phyloP scores from a whole-genome alignment of 257 asterid genomes.

The Craterostigma plantagineum region DNA sequence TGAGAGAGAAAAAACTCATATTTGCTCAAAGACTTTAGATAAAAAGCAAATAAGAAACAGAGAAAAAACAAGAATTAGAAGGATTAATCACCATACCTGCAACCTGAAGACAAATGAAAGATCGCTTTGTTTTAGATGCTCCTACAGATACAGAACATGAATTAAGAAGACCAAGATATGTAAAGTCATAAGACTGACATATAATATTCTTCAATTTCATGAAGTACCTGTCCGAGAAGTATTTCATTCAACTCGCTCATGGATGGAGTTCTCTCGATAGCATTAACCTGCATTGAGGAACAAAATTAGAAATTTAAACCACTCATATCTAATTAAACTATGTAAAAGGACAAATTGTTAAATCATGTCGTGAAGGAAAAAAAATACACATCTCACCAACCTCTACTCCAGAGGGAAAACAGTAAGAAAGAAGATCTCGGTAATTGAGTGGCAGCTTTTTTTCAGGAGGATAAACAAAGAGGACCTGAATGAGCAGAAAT shows the following conservation, averaged over 20 bases:
- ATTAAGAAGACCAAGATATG: neutral
- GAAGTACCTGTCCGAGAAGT: conserved; percentile 82
- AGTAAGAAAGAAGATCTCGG: conserved; percentile 94
- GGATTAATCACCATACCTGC: conserved; percentile 41
- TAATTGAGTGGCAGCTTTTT: conserved; percentile 84
- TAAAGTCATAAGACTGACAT: too few relatives aligned
- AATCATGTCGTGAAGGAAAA: neutral
- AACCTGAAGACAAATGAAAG: conserved; percentile 91
- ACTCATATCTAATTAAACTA: neutral
- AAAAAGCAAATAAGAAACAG: too few relatives aligned
- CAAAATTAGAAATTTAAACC: conserved; percentile 7
- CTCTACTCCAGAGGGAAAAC: conserved; percentile 98
- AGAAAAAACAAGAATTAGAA: neutral
- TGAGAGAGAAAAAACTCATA: too few relatives aligned
- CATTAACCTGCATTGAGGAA: conserved; percentile 57
- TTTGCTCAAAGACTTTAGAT: too few relatives aligned
- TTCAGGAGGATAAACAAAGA: conserved; percentile 97
- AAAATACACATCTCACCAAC: too few relatives aligned
- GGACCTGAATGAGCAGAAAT: conserved; percentile 46
- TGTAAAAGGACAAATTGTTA: too few relatives aligned
- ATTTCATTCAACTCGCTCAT: conserved; percentile 98
- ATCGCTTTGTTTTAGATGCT: conserved; percentile 92
- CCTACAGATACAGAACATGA: conserved; percentile 32
- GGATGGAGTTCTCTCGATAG: conserved; percentile 93
- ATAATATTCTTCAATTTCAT: neutral